phyloP scores from a whole-genome alignment of 306 rosid genomes.

The Notholithocarpus densiflorus region DNA sequence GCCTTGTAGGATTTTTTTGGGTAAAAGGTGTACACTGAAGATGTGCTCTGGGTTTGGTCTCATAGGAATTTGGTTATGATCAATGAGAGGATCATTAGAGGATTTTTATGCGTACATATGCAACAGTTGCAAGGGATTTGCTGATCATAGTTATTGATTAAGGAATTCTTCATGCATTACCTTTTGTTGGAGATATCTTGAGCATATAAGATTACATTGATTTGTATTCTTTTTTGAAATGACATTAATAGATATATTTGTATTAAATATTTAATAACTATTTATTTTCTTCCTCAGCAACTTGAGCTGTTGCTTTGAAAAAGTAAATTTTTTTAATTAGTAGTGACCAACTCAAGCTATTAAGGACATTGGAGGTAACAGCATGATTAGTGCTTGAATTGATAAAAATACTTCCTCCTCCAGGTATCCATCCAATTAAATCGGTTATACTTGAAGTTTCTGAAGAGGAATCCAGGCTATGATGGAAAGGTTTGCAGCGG shows the following conservation, averaged over 20 bases:
- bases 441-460: slow-evolving; percentile 77
- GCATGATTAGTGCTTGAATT: background rate
- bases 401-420: slow-evolving; percentile 5
- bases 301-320: background rate
- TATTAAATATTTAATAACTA: background rate
- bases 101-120: background rate
- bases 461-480: slow-evolving; percentile 88
- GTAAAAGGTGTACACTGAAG: background rate
- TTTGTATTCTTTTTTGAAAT: background rate
- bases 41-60: background rate
- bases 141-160: background rate
- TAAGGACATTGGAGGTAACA: background rate
- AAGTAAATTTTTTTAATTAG: background rate
- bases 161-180: background rate
- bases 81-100: background rate
- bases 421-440: slow-evolving; percentile 95
- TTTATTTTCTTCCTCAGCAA: background rate
- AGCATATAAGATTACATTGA: background rate
- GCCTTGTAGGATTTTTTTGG: background rate
- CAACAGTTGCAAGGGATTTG: background rate
- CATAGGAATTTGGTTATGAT: background rate
- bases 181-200: background rate
- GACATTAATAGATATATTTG: background rate
- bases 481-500: slow-evolving; percentile 71
- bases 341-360: slow-evolving; percentile 3